Evolutionary conservation across 2,329 filamentous ascomycete genomes (phyloP), one percentile per base, ranked within the genome.

Genomic region (Fusarium redolens): DNA sequence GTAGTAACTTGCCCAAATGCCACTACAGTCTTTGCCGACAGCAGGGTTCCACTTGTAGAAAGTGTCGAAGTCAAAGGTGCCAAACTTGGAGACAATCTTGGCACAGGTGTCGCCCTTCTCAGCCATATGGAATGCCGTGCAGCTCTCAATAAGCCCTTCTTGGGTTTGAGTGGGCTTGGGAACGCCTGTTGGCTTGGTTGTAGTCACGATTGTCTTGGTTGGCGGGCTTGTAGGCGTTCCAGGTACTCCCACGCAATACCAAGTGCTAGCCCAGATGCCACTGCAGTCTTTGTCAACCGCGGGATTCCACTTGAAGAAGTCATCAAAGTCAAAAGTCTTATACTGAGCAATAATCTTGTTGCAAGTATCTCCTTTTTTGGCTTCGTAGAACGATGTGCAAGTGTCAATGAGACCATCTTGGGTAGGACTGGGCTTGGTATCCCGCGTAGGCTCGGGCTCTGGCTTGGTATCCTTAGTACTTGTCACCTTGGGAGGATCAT

Each of bases 281-380:
- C 40, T 61, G 1, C 48, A 65, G 54, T 63, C 54, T 3, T 41
- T 31, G 3, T 41, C 22, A 1, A 63, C 13, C 0, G 61, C 61
- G 0, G 56, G 56, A 9, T 65, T 65, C 60, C 50, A 67, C 15
- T 64, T 52, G 20, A 40, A 61, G 37, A 73, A 73, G 48, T 58
- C 30, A 6, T 40, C 28, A 15, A 63, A 55, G 47, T 58, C 48
- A 33, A 73, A 67, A 0, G 55, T 63, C 4, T 41, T 33, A 8
- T 59, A 61, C 2, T 48, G 1, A 1, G 65, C 1, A 2, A 67
- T 41, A 15, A 73, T 66, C 48, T 61, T 66, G 4, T 13, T 2
- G 3, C 61, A 73, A 1, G 45, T 71, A 7, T 72, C 66, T 1
- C 69, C 71, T 52, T 56, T 69, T 11, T 56, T 56, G n/a, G 71